These are phyloP conservation scores for Rosa lucieae DNA, from an alignment of 306 rosid genomes.

Conservation along the genomic window DNA sequence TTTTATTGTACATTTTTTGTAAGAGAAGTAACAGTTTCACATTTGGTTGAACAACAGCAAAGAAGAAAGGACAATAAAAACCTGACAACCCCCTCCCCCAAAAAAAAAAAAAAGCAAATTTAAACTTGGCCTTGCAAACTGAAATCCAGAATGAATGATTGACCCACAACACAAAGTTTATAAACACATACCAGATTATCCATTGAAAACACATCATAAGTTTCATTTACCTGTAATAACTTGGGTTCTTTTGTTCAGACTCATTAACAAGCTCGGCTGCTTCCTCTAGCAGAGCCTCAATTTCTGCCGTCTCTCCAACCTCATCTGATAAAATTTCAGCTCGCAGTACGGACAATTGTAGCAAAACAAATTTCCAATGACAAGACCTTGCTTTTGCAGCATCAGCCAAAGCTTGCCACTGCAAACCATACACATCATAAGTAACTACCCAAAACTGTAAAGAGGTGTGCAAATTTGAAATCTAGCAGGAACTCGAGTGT, in stretches of 20 bases:
- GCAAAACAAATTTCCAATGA: conserved; percentile 89
- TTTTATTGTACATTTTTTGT: neutral
- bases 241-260: conserved; percentile 74
- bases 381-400: conserved; percentile 78
- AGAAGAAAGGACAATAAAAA: neutral
- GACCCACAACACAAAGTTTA: neutral
- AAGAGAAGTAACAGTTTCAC: neutral
- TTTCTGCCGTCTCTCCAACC: conserved; percentile 71
- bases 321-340: conserved; percentile 76
- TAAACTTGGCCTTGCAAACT: neutral
- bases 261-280: conserved; percentile 88
- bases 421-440: conserved; percentile 13
- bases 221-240: conserved; percentile 68
- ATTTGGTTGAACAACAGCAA: neutral
- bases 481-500: conserved; percentile 6
- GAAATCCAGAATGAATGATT: neutral
- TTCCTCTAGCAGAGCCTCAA: conserved; percentile 85
- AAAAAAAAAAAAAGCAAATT: neutral
- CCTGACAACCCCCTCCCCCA: neutral
- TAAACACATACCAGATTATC: neutral
- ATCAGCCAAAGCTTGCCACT: conserved; percentile 94
- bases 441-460: conserved; percentile 8
- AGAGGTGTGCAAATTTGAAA: neutral
- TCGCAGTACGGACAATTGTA: conserved; percentile 70
- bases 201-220: neutral